Base-by-base conservation (phyloP, 495 filamentous ascomycete species). In the Penicillium chermesinum region DNA sequence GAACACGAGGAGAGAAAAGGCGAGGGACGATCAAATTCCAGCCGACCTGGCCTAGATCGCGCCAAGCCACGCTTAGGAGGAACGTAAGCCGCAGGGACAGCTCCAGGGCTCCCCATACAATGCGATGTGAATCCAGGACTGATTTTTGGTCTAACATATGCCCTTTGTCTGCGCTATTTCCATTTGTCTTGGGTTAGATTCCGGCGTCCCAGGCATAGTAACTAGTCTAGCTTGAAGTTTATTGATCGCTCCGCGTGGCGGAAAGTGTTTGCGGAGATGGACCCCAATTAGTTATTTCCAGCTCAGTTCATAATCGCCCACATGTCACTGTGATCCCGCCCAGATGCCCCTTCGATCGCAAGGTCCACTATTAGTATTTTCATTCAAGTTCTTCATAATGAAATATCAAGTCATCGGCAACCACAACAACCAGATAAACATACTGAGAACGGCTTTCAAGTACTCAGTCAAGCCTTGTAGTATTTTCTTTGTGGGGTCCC, bases 71-170 rank as follows among this genome's bases (percentile, higher is more conserved):
- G 25, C 25, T 30, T 44, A 36, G 50, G 42, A 19, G 35, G 33
- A 51, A 55, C 34, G 48, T 46, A 48, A 40, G 40, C 40, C 52
- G 49, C 34, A 12, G 53, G 55, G n/a, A n/a, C n/a, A n/a, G n/a
- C n/a, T n/a, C n/a, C n/a, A n/a, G n/a, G n/a, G n/a, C n/a, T n/a
- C n/a, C n/a, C n/a, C n/a, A n/a, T n/a, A n/a, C n/a, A n/a, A n/a
- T n/a, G n/a, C n/a, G n/a, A n/a, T n/a, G n/a, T n/a, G n/a, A n/a
- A n/a, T n/a, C n/a, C n/a, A n/a, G n/a, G n/a, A n/a, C n/a, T n/a
- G n/a, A n/a, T n/a, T n/a, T n/a, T n/a, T n/a, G n/a, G n/a, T n/a
- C n/a, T n/a, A n/a, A n/a, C n/a, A n/a, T n/a, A n/a, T n/a, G n/a
- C n/a, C n/a, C n/a, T n/a, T n/a, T n/a, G n/a, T n/a, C n/a, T n/a